These are phyloP conservation scores for Fusarium piperis DNA, from an alignment of 2,329 filamentous ascomycete species.

Conservation along the genomic window DNA sequence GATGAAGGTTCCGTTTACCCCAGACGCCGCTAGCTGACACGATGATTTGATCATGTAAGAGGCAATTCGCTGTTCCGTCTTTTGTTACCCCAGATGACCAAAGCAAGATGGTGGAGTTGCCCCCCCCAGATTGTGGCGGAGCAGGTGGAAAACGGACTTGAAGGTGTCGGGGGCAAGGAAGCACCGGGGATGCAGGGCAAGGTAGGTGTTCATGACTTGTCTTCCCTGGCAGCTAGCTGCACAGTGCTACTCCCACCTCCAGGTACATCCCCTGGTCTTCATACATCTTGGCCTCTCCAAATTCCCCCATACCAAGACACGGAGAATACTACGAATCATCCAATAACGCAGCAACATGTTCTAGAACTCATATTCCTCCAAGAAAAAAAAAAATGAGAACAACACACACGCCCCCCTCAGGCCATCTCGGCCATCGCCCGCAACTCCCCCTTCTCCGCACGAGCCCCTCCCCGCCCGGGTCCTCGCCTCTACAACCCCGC, in stretches of 20 bases:
- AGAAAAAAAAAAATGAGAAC: background rate
- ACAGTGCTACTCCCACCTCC: background rate
- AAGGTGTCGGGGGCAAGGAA: background rate
- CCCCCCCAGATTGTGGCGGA: background rate
- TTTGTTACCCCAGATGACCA: background rate
- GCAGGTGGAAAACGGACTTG: background rate
- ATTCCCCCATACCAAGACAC: background rate
- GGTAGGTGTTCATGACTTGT: background rate
- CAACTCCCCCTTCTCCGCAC: conserved; percentile 25
- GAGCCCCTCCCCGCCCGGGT: conserved; percentile 9
- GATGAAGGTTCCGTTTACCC: background rate
- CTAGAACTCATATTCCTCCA: background rate
- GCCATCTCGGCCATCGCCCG: background rate
- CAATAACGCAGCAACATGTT: background rate
- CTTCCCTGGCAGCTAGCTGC: background rate
- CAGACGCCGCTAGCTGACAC: background rate
- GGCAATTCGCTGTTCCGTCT: background rate
- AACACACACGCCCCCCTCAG: background rate
- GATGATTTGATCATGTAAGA: background rate
- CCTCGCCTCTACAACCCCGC: conserved; percentile 15
- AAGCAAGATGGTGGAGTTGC: background rate
- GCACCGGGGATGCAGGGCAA: background rate
- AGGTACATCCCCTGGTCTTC: background rate
- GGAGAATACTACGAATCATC: background rate
- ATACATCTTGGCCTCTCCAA: background rate